phyloP scores from a whole-genome alignment of 257 asterid species.

The Coffea canephora region DNA sequence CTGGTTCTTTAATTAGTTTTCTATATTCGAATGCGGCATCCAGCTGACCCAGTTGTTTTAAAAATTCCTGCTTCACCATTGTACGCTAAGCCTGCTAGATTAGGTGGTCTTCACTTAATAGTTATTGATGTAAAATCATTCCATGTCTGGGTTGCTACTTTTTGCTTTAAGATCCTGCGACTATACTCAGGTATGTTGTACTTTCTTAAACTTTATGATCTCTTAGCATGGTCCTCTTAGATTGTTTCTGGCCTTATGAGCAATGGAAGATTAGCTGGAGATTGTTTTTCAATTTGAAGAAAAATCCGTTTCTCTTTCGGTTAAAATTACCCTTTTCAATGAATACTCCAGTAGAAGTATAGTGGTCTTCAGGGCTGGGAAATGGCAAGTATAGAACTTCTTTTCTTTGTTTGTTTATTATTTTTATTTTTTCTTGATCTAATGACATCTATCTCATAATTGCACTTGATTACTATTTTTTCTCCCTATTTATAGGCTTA shows the following conservation, averaged over 20 bases:
- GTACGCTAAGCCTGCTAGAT: not conserved
- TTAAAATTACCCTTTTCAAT: not conserved
- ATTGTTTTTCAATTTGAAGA: not conserved
- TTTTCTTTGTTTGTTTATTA: no score
- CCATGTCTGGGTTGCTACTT: not conserved
- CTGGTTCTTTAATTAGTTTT: not conserved
- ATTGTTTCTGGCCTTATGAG: not conserved
- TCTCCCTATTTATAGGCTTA: constrained; percentile 55
- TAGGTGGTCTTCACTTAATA: not conserved
- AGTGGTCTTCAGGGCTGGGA: not conserved
- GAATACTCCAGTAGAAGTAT: not conserved
- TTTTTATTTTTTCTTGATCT: no score
- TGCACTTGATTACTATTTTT: constrained; percentile 1
- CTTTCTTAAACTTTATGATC: not conserved
- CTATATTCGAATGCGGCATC: not conserved
- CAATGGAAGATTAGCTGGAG: not conserved
- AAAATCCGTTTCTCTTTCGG: not conserved
- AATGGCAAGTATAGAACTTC: not conserved
- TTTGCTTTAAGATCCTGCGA: not conserved
- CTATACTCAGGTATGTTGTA: not conserved
- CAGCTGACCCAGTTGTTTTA: not conserved
- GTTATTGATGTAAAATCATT: not conserved
- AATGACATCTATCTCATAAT: not conserved
- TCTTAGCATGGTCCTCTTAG: not conserved
- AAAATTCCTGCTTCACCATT: not conserved